These are phyloP conservation scores for Diplodia corticola DNA, from an alignment of 2,329 filamentous ascomycete species.

Conservation along the genomic window DNA sequence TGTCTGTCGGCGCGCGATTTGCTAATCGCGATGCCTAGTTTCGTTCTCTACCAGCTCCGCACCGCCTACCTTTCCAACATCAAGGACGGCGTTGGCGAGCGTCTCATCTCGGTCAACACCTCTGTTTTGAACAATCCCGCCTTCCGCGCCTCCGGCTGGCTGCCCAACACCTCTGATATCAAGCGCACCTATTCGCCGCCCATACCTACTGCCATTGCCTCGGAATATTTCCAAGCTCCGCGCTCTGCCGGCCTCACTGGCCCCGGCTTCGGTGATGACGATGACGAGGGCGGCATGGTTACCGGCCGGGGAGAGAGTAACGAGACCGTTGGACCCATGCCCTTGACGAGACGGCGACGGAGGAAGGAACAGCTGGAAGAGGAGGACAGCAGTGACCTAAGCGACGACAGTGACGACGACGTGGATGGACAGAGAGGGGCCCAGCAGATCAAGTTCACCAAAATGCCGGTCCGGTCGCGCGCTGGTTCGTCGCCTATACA, in stretches of 20 bases:
- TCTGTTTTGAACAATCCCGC: slow-evolving; percentile 75
- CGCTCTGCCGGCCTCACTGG: slow-evolving; percentile 57
- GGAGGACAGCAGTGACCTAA: slow-evolving; percentile 81
- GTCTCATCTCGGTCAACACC: slow-evolving; percentile 78
- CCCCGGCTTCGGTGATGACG: slow-evolving; percentile 65
- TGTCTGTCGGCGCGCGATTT: background rate
- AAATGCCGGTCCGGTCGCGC: slow-evolving; percentile 85
- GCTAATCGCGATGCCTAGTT: slow-evolving; percentile 50
- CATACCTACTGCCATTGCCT: slow-evolving; percentile 78
- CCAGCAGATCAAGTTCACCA: slow-evolving; percentile 92
- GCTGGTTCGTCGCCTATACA: slow-evolving; percentile 87
- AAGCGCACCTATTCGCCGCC: slow-evolving; percentile 84
- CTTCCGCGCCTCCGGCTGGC: slow-evolving; percentile 83
- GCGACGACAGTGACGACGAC: slow-evolving; percentile 81
- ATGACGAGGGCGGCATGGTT: slow-evolving; percentile 70
- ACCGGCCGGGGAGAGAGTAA: slow-evolving; percentile 63
- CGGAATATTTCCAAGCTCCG: slow-evolving; percentile 79
- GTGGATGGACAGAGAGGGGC: slow-evolving; percentile 62
- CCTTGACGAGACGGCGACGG: slow-evolving; percentile 65
- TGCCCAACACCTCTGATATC: slow-evolving; percentile 69
- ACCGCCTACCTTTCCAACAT: slow-evolving; percentile 78
- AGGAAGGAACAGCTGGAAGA: slow-evolving; percentile 76
- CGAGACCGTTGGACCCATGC: slow-evolving; percentile 67
- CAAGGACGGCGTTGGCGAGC: slow-evolving; percentile 81
- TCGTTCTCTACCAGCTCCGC: slow-evolving; percentile 79